Evolutionary conservation across 2,329 filamentous ascomycete genomes (phyloP), one percentile per base, ranked within the genome.

Genomic region (Lecanosticta acicola): DNA sequence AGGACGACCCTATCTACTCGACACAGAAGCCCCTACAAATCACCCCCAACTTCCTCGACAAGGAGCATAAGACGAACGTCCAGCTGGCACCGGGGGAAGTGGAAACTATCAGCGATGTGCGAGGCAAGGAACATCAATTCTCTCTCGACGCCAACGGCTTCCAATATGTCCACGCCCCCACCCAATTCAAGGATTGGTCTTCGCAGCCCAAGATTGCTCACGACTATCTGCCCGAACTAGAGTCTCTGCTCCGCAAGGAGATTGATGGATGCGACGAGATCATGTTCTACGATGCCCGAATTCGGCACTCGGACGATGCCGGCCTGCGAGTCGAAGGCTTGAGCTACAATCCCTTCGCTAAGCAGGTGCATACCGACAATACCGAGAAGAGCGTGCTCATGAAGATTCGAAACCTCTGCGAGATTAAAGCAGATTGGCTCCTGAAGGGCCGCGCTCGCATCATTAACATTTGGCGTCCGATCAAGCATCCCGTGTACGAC

Each of bases 61-160:
- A 40, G 16, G 57, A 55, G 43, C 44, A 41, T 17, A 51, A 46
- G 34, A 58, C 49, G 32, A 59, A 55, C 32, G 56, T 60, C 9
- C 43, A 39, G 14, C 57, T 60, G 9, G 45, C 36, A 9, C 35
- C 54, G 9, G 58, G 55, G 10, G 32, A 46, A 3, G 43, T 34
- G 3, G 59, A 61, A 43, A 52, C 17, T 49, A 44, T 64, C 64
- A 1, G 71, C 70, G n/a, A 63, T 63, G 11, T 59, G 47, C 0
- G 73, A 66, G 2, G 71, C 66, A 17, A 26, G n/a, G 18, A 47
- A 29, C 16, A 32, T 9, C 11, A 48, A 7, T 50, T 50, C 32
- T 40, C 39, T 8, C 40, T 53, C n/a, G 50, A 53, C 17, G 26
- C 14, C 20, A 40, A 53, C 35, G 50, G 50, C 5, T 53, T 64